These are phyloP conservation scores for Penicillium sp. DNA, from an alignment of 2,329 filamentous ascomycete genomes.

Conservation along the genomic window DNA sequence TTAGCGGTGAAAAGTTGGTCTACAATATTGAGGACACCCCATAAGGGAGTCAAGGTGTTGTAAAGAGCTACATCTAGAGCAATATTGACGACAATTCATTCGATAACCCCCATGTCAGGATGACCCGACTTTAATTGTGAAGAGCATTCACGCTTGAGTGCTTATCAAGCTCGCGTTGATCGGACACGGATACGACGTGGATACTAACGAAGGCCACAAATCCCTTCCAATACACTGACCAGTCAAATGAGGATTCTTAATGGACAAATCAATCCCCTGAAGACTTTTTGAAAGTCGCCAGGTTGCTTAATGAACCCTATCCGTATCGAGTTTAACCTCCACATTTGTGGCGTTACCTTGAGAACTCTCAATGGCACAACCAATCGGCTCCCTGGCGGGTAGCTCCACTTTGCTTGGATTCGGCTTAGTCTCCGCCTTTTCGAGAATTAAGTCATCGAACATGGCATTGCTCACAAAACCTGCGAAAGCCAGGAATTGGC, in stretches of 20 bases:
- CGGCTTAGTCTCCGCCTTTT: slow-evolving; percentile 15
- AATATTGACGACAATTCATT: too few relatives aligned
- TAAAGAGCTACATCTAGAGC: too few relatives aligned
- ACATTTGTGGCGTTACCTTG: slow-evolving; percentile 1
- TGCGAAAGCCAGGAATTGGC: not conserved
- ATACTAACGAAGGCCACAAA: not conserved
- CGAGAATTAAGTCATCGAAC: not conserved
- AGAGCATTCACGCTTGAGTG: too few relatives aligned
- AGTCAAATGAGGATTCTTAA: not conserved
- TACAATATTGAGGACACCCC: slow-evolving; percentile 38
- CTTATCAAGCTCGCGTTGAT: too few relatives aligned
- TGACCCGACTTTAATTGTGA: too few relatives aligned
- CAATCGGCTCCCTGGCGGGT: not conserved
- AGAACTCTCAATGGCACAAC: not conserved
- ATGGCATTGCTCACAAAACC: not conserved
- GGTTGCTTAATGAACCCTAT: not conserved
- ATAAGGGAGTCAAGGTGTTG: not conserved
- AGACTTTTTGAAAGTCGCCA: not conserved
- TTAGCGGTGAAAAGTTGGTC: slow-evolving; percentile 51
- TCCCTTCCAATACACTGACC: too few relatives aligned
- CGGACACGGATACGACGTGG: not conserved
- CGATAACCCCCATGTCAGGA: too few relatives aligned
- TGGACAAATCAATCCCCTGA: not conserved
- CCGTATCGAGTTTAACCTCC: slow-evolving; percentile 11
- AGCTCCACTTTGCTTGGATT: not conserved